These are phyloP conservation scores for Gastrodia elata DNA, from an alignment of 106 monocot species.

Conservation along the genomic window DNA sequence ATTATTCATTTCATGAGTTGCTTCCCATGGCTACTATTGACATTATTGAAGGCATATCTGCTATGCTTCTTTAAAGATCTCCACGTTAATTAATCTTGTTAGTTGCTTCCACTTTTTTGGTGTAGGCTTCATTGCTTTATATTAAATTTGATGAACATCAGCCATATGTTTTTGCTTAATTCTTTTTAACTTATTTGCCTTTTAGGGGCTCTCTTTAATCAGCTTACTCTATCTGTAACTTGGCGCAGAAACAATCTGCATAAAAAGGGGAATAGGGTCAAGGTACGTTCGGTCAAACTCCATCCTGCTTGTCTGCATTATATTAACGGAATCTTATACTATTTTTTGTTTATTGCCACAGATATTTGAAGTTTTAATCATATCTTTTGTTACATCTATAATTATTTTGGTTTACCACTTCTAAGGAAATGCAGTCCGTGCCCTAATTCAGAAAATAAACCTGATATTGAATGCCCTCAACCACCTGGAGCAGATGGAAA, in stretches of 20 bases:
- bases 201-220: conserved; percentile 95
- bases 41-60: conserved; percentile 88
- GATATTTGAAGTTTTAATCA: conserved; percentile 85
- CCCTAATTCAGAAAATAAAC: conserved; percentile 58
- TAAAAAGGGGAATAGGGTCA: conserved; percentile 78
- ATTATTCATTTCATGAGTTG: conserved; percentile 91
- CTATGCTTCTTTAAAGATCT: conserved; percentile 25
- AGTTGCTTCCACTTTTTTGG: no score
- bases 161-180: not conserved
- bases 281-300: conserved; percentile 33
- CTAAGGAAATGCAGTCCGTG: conserved; percentile 90
- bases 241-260: conserved; percentile 86
- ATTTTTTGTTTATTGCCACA: conserved; percentile 22
- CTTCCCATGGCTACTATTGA: conserved; percentile 96
- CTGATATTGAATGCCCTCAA: conserved; percentile 83
- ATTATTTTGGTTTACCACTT: conserved; percentile 85
- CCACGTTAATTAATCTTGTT: no score
- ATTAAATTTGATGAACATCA: not conserved
- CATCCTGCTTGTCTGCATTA: conserved; percentile 2
- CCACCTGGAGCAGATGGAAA: conserved; percentile 96
- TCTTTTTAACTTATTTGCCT: not conserved
- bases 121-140: not conserved
- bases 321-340: not conserved
- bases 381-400: conserved; percentile 78
- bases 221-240: conserved; percentile 88